These are phyloP conservation scores for Curvularia sp. DNA, from an alignment of 2,329 filamentous ascomycete genomes.

Conservation along the genomic window DNA sequence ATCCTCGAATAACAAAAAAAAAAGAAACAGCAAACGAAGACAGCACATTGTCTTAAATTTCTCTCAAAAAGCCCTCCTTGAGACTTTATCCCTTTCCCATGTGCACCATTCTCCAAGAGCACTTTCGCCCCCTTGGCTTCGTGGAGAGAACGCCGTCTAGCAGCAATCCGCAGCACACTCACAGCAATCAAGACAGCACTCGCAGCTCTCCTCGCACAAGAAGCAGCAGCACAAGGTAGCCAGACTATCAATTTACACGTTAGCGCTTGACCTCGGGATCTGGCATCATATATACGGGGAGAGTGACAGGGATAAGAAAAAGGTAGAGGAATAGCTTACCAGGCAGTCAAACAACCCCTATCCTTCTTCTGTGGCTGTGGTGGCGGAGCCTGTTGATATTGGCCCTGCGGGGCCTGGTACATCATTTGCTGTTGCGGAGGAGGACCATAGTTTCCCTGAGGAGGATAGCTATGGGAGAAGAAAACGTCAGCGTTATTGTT, in stretches of 20 bases:
- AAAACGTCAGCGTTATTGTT: neutral
- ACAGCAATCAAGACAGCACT: conserved; percentile 69
- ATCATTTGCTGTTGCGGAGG: conserved; percentile 37
- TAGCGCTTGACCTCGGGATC: conserved; percentile 1
- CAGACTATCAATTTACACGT: conserved; percentile 27
- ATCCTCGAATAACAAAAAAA: neutral
- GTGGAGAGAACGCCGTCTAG: neutral
- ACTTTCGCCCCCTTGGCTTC: neutral
- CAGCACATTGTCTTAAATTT: neutral
- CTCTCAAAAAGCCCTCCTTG: neutral
- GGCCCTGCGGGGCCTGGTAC: conserved; percentile 38
- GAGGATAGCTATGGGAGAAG: conserved; percentile 29
- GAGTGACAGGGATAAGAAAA: conserved; percentile 29
- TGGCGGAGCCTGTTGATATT: conserved; percentile 56
- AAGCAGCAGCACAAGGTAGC: conserved; percentile 67
- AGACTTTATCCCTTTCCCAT: neutral
- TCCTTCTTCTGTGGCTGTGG: conserved; percentile 55
- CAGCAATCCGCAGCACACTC: conserved; percentile 50
- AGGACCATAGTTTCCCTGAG: conserved; percentile 34
- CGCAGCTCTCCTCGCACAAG: conserved; percentile 69
- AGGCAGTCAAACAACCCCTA: conserved; percentile 42
- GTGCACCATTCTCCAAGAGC: neutral
- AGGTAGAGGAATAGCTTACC: conserved; percentile 26
- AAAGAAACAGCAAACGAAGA: neutral
- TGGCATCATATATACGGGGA: too few relatives aligned